Conservation (phyloP, 495 filamentous ascomycete species). For the Penicillium angulare region DNA sequence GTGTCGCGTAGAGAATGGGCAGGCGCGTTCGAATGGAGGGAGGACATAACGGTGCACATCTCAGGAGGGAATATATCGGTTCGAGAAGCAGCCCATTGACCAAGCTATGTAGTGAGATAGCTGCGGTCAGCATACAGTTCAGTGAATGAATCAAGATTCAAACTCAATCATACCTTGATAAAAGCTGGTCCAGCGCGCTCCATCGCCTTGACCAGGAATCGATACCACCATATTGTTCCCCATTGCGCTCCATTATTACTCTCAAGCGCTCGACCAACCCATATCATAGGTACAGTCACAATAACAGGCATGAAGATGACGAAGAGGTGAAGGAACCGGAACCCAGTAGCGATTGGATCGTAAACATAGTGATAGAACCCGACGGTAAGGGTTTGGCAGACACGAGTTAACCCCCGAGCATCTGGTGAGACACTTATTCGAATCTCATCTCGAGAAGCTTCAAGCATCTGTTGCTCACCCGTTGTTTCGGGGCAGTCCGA, state of each 20-base stretch:
- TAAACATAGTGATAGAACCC: conserved; percentile 70
- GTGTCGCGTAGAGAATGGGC: conserved; percentile 84
- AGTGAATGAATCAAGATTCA: neutral
- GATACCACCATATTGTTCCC: conserved; percentile 95
- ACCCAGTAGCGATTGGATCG: conserved; percentile 85
- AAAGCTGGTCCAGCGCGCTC: conserved; percentile 94
- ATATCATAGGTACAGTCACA: conserved; percentile 72
- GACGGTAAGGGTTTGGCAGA: conserved; percentile 54
- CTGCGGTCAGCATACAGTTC: neutral
- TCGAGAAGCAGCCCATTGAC: conserved; percentile 98
- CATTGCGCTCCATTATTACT: conserved; percentile 65
- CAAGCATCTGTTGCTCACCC: conserved; percentile 79
- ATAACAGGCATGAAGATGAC: conserved; percentile 91
- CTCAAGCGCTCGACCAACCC: conserved; percentile 62
- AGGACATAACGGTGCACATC: conserved; percentile 91
- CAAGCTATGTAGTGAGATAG: conserved; percentile 65
- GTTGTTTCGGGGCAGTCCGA: conserved; percentile 64
- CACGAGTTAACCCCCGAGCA: conserved; percentile 52
- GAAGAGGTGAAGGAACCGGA: conserved; percentile 80
- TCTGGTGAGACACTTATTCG: conserved; percentile 61
- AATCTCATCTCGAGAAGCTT: conserved; percentile 74
- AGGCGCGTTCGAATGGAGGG: conserved; percentile 89
- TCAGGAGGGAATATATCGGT: conserved; percentile 96
- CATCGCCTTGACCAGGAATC: conserved; percentile 83
- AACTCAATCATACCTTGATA: conserved; percentile 71